Conservation (phyloP, 345 rosid species). For the Rhodomyrtus tomentosa region DNA sequence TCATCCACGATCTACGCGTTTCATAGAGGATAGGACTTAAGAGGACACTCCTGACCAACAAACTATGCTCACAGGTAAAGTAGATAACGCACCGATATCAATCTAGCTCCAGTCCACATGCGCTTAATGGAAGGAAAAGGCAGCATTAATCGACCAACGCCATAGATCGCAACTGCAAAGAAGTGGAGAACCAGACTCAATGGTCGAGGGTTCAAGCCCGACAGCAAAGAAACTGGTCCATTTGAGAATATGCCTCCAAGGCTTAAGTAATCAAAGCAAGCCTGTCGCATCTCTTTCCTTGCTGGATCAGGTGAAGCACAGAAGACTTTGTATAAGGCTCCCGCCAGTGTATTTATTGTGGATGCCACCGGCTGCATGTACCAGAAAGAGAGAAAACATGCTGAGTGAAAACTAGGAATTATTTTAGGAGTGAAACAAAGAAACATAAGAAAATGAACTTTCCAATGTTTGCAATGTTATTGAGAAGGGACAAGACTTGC, state of each 20-base stretch:
- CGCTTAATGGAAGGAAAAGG: conserved; percentile 42
- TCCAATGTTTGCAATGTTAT: not conserved
- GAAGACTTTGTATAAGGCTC: conserved; percentile 37
- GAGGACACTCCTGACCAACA: not conserved
- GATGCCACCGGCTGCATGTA: conserved; percentile 34
- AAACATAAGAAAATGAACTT: not conserved
- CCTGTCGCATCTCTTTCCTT: conserved; percentile 36
- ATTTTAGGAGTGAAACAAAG: not conserved
- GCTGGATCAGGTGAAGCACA: conserved; percentile 34
- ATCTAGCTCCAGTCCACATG: conserved; percentile 34
- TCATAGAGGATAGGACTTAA: not conserved
- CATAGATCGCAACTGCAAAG: conserved; percentile 33
- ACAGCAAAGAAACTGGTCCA: conserved; percentile 32
- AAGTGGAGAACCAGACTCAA: conserved; percentile 29
- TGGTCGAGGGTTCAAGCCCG: conserved; percentile 37
- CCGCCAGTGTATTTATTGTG: conserved; percentile 33
- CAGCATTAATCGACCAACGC: conserved; percentile 29
- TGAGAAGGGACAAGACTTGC: conserved; percentile 1
- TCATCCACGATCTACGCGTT: not conserved
- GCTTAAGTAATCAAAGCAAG: conserved; percentile 36
- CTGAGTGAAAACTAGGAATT: not conserved
- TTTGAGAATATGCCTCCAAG: conserved; percentile 30
- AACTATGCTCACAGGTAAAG: not conserved
- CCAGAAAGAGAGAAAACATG: not conserved
- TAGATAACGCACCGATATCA: conserved; percentile 17